Base-by-base conservation (phyloP, 352 stramenopile species). In the Phytophthora hibernalis region DNA sequence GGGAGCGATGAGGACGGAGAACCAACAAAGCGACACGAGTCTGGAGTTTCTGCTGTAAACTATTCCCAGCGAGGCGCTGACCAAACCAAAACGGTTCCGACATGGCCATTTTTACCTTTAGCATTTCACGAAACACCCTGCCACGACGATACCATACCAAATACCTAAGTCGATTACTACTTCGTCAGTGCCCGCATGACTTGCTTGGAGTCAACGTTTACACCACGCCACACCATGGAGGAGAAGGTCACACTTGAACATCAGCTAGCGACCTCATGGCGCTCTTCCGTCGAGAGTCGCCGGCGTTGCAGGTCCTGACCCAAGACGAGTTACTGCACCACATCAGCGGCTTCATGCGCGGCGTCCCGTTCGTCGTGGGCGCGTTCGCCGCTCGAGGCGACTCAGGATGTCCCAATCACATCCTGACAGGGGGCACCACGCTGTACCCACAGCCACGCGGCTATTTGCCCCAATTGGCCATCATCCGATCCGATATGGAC, bases 371-470 rank as follows among this genome's bases (percentile, higher is more conserved):
- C 53, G 22, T 49, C 30, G 70, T 78, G 40, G 66, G 66, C 13
- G 54, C 54, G 11, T 75, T 77, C 18, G 61, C 60, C n/a, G 48
- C 26, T 22, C 54, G 24, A 12, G 65, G 13, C 33, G 12, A 16
- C 53, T 45, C 42, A 35, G 8, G 21, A 44, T 24, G 50, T 13
- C 53, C 44, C 5, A 40, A 50, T 7, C 15, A 28, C 16, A 35
- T 50, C 11, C 20, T 49, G 20, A 42, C 47, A 2, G 44, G 26
- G 8, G 48, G 48, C 11, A 54, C 51, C 12, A 49, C 43, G 20
- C 55, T 75, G 47, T 77, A 77, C 24, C 70, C 65, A 11, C 65
- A 77, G 48, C 70, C 61, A 30, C 60, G 56, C 24, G 70, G 70
- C 11, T 66, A 72, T 24, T 53, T 74, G 45, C 70, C 70, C 12